Conservation (phyloP, 2,329 filamentous ascomycete species). For the Aspergillus sp. region DNA sequence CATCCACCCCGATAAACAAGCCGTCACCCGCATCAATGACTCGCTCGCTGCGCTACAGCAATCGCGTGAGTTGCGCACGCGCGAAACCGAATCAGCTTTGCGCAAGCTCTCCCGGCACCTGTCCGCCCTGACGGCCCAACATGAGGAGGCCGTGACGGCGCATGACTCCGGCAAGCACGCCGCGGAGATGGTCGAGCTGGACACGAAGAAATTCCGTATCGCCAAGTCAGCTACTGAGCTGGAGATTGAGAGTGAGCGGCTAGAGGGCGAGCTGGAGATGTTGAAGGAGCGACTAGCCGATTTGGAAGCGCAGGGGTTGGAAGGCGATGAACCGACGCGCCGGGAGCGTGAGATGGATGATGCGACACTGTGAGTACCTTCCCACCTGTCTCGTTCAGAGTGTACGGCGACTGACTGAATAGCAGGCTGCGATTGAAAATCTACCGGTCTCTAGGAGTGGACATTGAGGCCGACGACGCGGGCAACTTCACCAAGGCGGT, state of each 20-base stretch:
- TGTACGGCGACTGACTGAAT: neutral
- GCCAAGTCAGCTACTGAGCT: constrained; percentile 89
- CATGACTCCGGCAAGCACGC: constrained; percentile 82
- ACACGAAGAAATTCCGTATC: constrained; percentile 90
- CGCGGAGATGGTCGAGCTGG: constrained; percentile 78
- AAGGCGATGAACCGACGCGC: constrained; percentile 62
- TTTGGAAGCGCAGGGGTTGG: constrained; percentile 82
- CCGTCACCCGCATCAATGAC: constrained; percentile 79
- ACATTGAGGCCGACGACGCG: constrained; percentile 76
- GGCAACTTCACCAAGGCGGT: constrained; percentile 85
- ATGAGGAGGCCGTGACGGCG: constrained; percentile 71
- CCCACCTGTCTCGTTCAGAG: neutral
- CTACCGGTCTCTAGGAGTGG: constrained; percentile 87
- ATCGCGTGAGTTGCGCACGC: constrained; percentile 75
- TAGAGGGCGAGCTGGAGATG: constrained; percentile 75
- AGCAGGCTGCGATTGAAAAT: constrained; percentile 79
- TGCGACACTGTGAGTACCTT: constrained; percentile 46
- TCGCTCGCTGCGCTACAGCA: constrained; percentile 81
- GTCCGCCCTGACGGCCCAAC: constrained; percentile 71
- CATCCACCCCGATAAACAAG: constrained; percentile 82
- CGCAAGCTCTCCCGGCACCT: constrained; percentile 76
- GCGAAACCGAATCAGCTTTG: constrained; percentile 67
- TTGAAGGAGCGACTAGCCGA: constrained; percentile 75
- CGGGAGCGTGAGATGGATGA: constrained; percentile 55
- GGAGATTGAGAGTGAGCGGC: constrained; percentile 92